These are phyloP conservation scores for Saccharomycopsis hybrid DNA, from an alignment of 1,139 yeast species.

Conservation along the genomic window DNA sequence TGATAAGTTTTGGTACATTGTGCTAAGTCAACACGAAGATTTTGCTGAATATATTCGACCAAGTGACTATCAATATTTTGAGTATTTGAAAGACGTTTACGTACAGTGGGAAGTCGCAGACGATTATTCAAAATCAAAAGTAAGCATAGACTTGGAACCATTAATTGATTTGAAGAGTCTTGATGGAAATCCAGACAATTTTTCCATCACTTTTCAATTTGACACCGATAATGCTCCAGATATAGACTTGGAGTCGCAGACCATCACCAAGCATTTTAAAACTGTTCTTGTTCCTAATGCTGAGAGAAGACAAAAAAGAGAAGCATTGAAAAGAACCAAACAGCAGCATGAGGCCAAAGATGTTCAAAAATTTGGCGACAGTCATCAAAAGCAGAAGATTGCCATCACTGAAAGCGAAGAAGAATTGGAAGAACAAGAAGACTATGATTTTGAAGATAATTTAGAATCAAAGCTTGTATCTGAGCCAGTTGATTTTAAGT, in stretches of 20 bases:
- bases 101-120: constrained; percentile 44
- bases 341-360: background rate
- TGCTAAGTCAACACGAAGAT: constrained; percentile 68
- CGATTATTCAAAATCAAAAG: constrained; percentile 23
- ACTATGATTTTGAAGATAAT: constrained; percentile 29
- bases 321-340: background rate
- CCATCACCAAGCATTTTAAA: constrained; percentile 46
- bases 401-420: background rate
- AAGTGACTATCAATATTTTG: constrained; percentile 64
- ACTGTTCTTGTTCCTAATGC: too few species aligned
- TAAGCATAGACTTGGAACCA: background rate
- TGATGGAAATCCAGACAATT: constrained; percentile 38
- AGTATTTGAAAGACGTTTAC: constrained; percentile 48
- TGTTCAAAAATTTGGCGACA: too few species aligned
- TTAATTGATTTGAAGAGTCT: too few species aligned
- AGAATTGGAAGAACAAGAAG: constrained; percentile 8
- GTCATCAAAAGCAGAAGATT: too few species aligned
- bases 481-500: constrained; percentile 41
- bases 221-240: constrained; percentile 31
- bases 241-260: constrained; percentile 44
- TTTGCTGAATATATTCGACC: constrained; percentile 63
- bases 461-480: constrained; percentile 50
- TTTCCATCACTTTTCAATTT: constrained; percentile 51
- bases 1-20: constrained; percentile 73
- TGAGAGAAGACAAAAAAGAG: too few species aligned